phyloP scores from a whole-genome alignment of 2,329 filamentous ascomycete genomes.

The Fusarium nematophilum region DNA sequence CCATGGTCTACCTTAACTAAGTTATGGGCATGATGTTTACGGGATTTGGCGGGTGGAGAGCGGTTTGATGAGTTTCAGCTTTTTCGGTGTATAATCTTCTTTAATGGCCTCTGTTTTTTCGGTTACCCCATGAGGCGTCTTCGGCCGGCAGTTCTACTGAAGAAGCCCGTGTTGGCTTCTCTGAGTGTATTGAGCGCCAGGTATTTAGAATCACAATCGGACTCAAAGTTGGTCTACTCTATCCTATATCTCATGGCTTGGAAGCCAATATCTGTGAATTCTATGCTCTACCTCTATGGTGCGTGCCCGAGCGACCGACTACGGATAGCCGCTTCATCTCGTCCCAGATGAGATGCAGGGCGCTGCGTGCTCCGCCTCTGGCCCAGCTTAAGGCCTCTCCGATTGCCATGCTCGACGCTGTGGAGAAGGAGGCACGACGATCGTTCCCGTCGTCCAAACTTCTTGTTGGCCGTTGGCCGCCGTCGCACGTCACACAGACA shows the following conservation, averaged over 20 bases:
- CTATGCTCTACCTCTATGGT: too few species aligned
- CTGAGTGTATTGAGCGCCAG: constrained; percentile 36
- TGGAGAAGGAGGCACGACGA: constrained; percentile 21
- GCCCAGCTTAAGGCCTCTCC: too few species aligned
- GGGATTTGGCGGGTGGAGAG: constrained; percentile 31
- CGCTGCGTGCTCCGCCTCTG: too few species aligned
- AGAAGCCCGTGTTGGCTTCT: constrained; percentile 35
- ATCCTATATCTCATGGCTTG: too few species aligned
- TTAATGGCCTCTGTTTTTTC: constrained; percentile 44
- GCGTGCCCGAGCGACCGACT: too few species aligned
- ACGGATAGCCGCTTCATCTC: constrained; percentile 12
- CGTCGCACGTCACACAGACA: constrained; percentile 21
- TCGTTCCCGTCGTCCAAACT: constrained; percentile 4
- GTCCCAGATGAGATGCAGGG: too few species aligned
- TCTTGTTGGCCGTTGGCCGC: constrained; percentile 6
- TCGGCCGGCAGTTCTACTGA: constrained; percentile 37
- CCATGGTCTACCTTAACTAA: constrained; percentile 50
- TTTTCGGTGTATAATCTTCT: constrained; percentile 44
- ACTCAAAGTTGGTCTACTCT: constrained; percentile 30
- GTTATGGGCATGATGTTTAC: constrained; percentile 34
- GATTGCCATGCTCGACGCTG: too few species aligned
- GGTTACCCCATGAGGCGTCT: constrained; percentile 44
- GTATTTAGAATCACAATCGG: constrained; percentile 43
- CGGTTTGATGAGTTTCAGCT: constrained; percentile 39
- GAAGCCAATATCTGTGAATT: too few species aligned